Evolutionary conservation across 371 early-diverging fungal species (phyloP), one percentile per base, ranked within the genome.

Genomic region (Mucor mucedo): DNA sequence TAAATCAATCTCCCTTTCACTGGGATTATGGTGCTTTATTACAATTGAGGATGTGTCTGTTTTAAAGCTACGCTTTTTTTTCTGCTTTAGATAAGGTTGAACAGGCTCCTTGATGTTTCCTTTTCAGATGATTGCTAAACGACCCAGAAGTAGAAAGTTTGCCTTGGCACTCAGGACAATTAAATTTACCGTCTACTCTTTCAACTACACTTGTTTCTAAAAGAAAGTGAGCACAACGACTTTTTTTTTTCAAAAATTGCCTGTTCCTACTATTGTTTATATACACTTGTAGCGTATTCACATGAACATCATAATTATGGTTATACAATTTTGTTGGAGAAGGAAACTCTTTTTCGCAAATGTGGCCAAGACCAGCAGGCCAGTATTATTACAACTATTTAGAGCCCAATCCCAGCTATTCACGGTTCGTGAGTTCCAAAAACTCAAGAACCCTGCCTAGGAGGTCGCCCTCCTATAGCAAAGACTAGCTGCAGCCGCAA

Each of bases 261-360:
- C 21, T 21, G 57, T 57, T 57, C 44, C 10, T 57, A 57, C 57
- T 45, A 45, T 57, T 57, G 39, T 32, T 38, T 45, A 57, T 57
- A 4, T 33, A 32, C 33, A 57, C 58, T 57, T 57, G 35, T 47
- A 57, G 4, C 0, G 3, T 47, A 57, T 57, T 14, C 39, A 57
- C 58, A 57, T 57, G 58, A 32, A 47, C 33, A 47, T 47, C 58
- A 47, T 45, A 57, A 33, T 0, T 16, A 57, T 57, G 47, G 47
- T 57, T 57, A 60, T 60, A 52, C 21, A 60, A 52, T 60, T 52
- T 40, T 60, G 60, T 27, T 58, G 59, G 30, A 1, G 38, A 49
- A 49, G 59, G 50, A 58, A 58, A 58, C 33, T 57, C 5, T 29
- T 28, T 58, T 58, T 58, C 32, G 33, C 58, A 47, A 58, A 45